These are phyloP conservation scores for Pyrrhoderma noxium DNA, from an alignment of 1,284 basidiomycete species.

Conservation along the genomic window DNA sequence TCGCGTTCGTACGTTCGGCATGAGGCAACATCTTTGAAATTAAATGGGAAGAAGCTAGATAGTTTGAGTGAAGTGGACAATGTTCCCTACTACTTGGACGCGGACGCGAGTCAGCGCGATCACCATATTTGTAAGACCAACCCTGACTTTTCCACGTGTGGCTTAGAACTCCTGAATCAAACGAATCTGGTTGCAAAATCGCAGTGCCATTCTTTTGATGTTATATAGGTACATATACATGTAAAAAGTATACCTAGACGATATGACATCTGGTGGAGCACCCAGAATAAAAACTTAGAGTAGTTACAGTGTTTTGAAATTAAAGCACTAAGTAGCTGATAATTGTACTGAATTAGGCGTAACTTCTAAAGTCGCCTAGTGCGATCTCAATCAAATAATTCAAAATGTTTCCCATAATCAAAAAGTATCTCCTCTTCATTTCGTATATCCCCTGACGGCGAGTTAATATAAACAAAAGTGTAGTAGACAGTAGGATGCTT, in stretches of 20 bases:
- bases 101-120: neutral
- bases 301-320: too few relatives aligned
- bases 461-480: neutral
- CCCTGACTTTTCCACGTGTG: neutral
- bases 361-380: too few relatives aligned
- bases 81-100: neutral
- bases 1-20: conserved; percentile 34
- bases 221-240: too few relatives aligned
- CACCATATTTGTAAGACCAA: neutral
- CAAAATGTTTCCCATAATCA: conserved; percentile 8
- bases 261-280: too few relatives aligned
- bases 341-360: neutral
- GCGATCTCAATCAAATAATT: neutral
- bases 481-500: neutral
- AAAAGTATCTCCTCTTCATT: conserved; percentile 3
- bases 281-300: too few relatives aligned
- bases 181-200: too few relatives aligned
- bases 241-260: too few relatives aligned
- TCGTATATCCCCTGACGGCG: neutral
- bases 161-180: too few relatives aligned
- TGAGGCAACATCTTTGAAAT: conserved; percentile 23
- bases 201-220: too few relatives aligned
- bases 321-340: too few relatives aligned
- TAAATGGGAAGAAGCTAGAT: neutral
- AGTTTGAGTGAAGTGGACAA: neutral